These are phyloP conservation scores for Pachysandra terminalis DNA, from an alignment of 164 flowering plant genomes.

Conservation along the genomic window DNA sequence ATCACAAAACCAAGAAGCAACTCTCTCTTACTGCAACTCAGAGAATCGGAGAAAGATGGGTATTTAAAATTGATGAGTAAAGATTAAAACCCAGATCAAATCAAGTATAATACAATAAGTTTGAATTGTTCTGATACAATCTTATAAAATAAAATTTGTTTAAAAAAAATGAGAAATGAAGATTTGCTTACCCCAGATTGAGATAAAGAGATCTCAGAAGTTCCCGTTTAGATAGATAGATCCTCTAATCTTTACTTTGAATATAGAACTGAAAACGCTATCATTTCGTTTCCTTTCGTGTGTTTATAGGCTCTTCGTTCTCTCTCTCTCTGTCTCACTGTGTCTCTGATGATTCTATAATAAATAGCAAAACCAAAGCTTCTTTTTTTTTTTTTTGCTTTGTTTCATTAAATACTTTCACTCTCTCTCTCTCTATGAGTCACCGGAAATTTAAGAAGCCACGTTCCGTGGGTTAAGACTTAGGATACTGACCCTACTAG, in stretches of 20 bases:
- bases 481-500: not conserved
- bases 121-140: not conserved
- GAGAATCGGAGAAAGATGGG: too few relatives aligned
- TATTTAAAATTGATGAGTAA: too few relatives aligned
- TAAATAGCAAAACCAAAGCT: constrained; percentile 13
- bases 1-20: not conserved
- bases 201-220: not conserved
- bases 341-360: not conserved
- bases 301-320: not conserved
- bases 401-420: not conserved
- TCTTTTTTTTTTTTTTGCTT: not conserved
- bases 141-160: not conserved
- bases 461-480: too few relatives aligned
- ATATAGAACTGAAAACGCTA: constrained; percentile 1
- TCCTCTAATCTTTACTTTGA: too few relatives aligned
- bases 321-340: not conserved
- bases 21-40: not conserved
- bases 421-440: not conserved
- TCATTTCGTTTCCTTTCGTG: not conserved
- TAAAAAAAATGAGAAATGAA: not conserved
- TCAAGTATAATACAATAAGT: not conserved
- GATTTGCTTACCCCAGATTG: too few relatives aligned
- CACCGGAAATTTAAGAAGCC: not conserved
- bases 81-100: not conserved
- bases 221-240: too few relatives aligned